phyloP scores from a whole-genome alignment of 495 filamentous ascomycete genomes.

The Penicillium manginii region DNA sequence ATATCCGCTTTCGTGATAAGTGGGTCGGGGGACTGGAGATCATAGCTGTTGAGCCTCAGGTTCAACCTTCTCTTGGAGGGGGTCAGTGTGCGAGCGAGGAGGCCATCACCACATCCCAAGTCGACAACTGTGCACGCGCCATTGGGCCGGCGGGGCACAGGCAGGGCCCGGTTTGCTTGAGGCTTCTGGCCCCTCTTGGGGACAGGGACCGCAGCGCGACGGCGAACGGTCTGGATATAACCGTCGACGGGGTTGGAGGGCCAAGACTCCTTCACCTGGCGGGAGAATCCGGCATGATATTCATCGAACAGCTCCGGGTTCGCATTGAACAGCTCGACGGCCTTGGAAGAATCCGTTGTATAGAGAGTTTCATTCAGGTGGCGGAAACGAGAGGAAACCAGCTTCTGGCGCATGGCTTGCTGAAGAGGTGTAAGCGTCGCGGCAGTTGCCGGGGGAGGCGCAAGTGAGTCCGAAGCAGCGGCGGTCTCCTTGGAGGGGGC shows the following conservation, averaged over 20 bases:
- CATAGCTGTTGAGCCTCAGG: conserved; percentile 69
- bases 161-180: conserved; percentile 32
- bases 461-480: conserved; percentile 28
- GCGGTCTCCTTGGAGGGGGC: conserved; percentile 21
- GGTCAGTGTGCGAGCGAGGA: conserved; percentile 64
- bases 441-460: conserved; percentile 36
- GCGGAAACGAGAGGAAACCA: conserved; percentile 92
- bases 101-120: conserved; percentile 78
- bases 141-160: conserved; percentile 55
- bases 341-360: conserved; percentile 80
- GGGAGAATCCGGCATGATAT: conserved; percentile 93
- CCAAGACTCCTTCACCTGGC: conserved; percentile 88
- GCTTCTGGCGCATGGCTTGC: conserved; percentile 88
- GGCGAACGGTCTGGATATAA: conserved; percentile 70
- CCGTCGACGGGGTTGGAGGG: conserved; percentile 91
- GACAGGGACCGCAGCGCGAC: conserved; percentile 51
- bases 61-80: conserved; percentile 61
- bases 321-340: conserved; percentile 74
- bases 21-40: conserved; percentile 64
- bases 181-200: conserved; percentile 43
- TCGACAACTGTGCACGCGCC: conserved; percentile 80
- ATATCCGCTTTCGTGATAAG: conserved; percentile 89
- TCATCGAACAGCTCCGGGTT: conserved; percentile 90
- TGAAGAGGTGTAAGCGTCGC: conserved; percentile 84
- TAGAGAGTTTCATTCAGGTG: conserved; percentile 96